phyloP scores from a whole-genome alignment of 1,139 yeast genomes.

The Groenewaldozyma auringiensis region DNA sequence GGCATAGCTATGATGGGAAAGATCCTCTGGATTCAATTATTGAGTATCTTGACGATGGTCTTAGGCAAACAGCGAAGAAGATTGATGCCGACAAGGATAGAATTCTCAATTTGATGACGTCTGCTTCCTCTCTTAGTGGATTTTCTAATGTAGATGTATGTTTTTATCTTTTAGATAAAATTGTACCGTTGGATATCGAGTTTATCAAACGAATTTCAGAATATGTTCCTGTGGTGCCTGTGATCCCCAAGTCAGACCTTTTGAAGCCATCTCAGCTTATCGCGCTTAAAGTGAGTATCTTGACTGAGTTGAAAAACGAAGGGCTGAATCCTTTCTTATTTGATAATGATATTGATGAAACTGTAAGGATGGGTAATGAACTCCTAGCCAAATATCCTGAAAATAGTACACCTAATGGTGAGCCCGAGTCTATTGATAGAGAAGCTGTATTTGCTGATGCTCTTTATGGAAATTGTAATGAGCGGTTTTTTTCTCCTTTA shows the following conservation, averaged over 20 bases:
- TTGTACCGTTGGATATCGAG: slow-evolving; percentile 22
- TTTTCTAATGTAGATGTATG: slow-evolving; percentile 29
- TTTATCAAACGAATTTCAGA: slow-evolving; percentile 19
- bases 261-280: slow-evolving; percentile 13
- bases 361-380: slow-evolving; percentile 16
- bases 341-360: slow-evolving; percentile 20
- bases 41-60: slow-evolving; percentile 23
- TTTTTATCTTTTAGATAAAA: slow-evolving; percentile 21
- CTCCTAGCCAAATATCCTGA: background rate
- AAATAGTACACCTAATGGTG: background rate
- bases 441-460: slow-evolving; percentile 6
- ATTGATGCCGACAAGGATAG: slow-evolving; percentile 26
- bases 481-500: slow-evolving; percentile 9
- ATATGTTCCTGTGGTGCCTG: slow-evolving; percentile 26
- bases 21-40: slow-evolving; percentile 17
- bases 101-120: slow-evolving; percentile 18
- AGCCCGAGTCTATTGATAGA: background rate
- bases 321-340: slow-evolving; percentile 23
- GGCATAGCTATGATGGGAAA: slow-evolving; percentile 13
- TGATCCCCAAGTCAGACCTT: slow-evolving; percentile 23
- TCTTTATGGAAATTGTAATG: background rate
- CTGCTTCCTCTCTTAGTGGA: slow-evolving; percentile 23
- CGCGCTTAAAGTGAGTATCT: slow-evolving; percentile 18
- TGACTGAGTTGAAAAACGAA: slow-evolving; percentile 17
- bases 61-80: slow-evolving; percentile 23